These are phyloP conservation scores for Ballota nigra DNA, from an alignment of 257 asterid genomes.

Conservation along the genomic window DNA sequence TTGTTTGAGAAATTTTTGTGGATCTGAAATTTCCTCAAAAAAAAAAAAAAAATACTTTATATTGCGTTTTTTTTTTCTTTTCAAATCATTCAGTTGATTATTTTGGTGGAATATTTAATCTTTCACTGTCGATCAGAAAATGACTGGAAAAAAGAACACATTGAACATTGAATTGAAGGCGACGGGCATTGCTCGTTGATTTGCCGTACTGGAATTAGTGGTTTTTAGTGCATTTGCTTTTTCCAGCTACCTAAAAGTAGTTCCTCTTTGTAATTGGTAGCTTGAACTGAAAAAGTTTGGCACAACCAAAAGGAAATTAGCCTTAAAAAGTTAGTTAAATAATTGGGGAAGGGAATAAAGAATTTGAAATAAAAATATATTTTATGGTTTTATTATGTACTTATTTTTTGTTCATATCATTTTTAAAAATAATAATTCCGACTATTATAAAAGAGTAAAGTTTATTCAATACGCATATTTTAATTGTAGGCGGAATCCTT, in stretches of 20 bases:
- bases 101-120: neutral
- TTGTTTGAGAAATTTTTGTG: no score
- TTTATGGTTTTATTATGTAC: no score
- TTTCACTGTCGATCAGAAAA: neutral
- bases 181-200: slow-evolving; percentile 10
- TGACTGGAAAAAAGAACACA: neutral
- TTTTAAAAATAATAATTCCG: no score
- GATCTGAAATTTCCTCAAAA: no score
- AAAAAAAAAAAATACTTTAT: no score
- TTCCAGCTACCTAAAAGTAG: slow-evolving; percentile 8
- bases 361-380: no score
- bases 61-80: no score
- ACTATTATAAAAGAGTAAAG: no score
- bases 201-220: slow-evolving; percentile 19
- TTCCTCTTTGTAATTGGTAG: neutral
- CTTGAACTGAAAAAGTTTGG: slow-evolving; percentile 6
- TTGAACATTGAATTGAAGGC: neutral
- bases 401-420: no score
- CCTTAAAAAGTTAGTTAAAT: neutral
- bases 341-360: neutral
- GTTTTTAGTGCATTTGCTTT: slow-evolving; percentile 7
- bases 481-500: no score
- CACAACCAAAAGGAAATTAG: neutral
- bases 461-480: no score
- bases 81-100: neutral